Conservation (phyloP, 805 yeast species). For the Torulaspora franciscae region DNA sequence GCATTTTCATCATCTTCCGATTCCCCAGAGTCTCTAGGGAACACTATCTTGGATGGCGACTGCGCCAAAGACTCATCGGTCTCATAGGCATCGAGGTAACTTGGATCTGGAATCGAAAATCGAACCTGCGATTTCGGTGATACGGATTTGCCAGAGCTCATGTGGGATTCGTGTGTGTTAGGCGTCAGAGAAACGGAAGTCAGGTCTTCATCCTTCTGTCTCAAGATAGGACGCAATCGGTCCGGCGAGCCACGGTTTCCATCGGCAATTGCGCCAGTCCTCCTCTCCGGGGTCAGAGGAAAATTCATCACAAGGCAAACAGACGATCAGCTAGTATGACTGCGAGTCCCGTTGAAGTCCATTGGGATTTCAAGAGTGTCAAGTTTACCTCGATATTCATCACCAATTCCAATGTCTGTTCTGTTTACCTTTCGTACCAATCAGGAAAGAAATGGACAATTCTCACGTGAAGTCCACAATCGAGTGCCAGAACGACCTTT, state of each 20-base stretch:
- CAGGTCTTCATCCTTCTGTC: not conserved
- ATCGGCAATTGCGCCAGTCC: not conserved
- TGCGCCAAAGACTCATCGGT: not conserved
- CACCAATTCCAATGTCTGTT: not conserved
- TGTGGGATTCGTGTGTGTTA: not conserved
- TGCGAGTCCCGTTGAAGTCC: not conserved
- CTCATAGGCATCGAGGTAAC: constrained; percentile 1
- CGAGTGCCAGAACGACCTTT: not conserved
- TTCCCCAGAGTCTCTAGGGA: constrained; percentile 19
- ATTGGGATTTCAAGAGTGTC: not conserved
- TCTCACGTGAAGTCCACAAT: constrained; percentile 2
- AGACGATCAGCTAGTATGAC: not conserved
- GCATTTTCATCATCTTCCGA: not conserved
- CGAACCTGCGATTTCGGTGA: constrained; percentile 29
- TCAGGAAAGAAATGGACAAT: constrained; percentile 1
- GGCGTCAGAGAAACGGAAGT: not conserved
- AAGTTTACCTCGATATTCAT: not conserved
- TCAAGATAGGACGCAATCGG: constrained; percentile 8
- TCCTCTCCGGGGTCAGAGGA: constrained; percentile 10
- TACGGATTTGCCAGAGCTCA: not conserved
- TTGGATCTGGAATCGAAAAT: constrained; percentile 29
- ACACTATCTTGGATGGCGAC: constrained; percentile 33
- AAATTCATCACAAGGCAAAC: constrained; percentile 3
- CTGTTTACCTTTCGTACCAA: constrained; percentile 6
- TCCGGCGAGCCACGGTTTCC: constrained; percentile 1